phyloP scores from a whole-genome alignment of 2,329 filamentous ascomycete species.

The Fusarium proliferatum region DNA sequence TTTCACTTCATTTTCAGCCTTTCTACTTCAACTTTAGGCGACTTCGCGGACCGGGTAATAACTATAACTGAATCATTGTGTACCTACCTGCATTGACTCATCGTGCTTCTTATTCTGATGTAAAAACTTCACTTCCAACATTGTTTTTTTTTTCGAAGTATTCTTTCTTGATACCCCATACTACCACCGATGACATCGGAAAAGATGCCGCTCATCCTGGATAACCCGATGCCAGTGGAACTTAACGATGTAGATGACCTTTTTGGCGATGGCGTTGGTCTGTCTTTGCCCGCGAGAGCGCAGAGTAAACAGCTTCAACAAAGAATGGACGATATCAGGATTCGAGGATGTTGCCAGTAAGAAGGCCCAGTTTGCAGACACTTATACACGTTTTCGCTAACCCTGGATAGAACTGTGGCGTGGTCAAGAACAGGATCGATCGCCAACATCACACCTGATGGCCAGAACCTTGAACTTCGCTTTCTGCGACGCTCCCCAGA shows the following conservation, averaged over 20 bases:
- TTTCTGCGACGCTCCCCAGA: slow-evolving; percentile 76
- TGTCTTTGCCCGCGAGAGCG: slow-evolving; percentile 61
- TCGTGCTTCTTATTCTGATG: slow-evolving; percentile 11
- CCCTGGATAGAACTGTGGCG: slow-evolving; percentile 72
- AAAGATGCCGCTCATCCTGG: slow-evolving; percentile 58
- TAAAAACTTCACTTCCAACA: slow-evolving; percentile 8
- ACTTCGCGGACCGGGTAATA: slow-evolving; percentile 6
- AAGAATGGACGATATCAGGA: slow-evolving; percentile 80
- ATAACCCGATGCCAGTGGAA: slow-evolving; percentile 59
- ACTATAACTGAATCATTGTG: slow-evolving; percentile 23
- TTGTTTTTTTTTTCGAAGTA: slow-evolving; percentile 24
- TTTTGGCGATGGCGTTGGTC: slow-evolving; percentile 76
- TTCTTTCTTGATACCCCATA: slow-evolving; percentile 34
- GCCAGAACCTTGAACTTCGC: slow-evolving; percentile 75
- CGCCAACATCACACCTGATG: slow-evolving; percentile 80
- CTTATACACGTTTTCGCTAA: slow-evolving; percentile 22
- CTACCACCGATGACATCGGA: slow-evolving; percentile 49
- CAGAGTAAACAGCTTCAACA: slow-evolving; percentile 72
- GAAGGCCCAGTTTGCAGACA: slow-evolving; percentile 43
- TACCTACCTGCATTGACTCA: not conserved
- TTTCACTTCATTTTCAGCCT: slow-evolving; percentile 18
- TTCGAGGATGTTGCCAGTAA: slow-evolving; percentile 84
- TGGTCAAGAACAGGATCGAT: slow-evolving; percentile 93
- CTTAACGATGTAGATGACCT: slow-evolving; percentile 77
- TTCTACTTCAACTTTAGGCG: slow-evolving; percentile 18